Base-by-base conservation (phyloP, 345 rosid species). In the Erysimum cheiranthoides region DNA sequence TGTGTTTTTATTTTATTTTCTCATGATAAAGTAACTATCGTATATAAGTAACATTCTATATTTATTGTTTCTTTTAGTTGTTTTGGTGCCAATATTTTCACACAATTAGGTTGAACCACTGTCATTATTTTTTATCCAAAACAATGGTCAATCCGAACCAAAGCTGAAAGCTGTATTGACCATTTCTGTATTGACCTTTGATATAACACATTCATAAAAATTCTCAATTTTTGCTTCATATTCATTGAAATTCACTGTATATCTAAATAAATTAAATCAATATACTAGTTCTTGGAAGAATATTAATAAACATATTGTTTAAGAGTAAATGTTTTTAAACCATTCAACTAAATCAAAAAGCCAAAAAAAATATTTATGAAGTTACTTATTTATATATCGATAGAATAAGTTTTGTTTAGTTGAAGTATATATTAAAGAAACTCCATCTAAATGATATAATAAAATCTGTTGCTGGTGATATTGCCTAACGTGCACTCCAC, bases 401-500 rank as follows among this genome's bases (percentile, higher is more conserved):
- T 47, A 47, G 5, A 47, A 47, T 47, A 3, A 8, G 9, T 17
- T 47, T 47, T 47, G 25, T 17, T 16, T 46, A 16, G 21, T 46
- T 46, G 10, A 46, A 47, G 10, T 47, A 21, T 38, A 28, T 9
- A 47, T 50, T 46, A 27, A 38, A 72, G 1, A 38, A 50, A 34
- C 7, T 14, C 7, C 16, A 34, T 27, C 25, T 17, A 60, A 25
- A 30, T 16, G 42, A 63, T 73, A 30, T 17, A 40, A 42, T 21
- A 10, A 18, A 66, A 12, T 5, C 0, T 7, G 12, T 28, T 54
- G 8, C 7, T 70, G 40, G 40, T 30, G 21, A 38, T 63, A 43
- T 42, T 13, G 46, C 65, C 18, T 14, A 45, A 65, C 78, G 78
- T 74, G 78, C 58, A 35, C 21, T 66, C 66, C 59, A 66, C 66